Evolutionary conservation across 2,329 filamentous ascomycete species (phyloP).

Genomic region (Penicillium crustosum): DNA sequence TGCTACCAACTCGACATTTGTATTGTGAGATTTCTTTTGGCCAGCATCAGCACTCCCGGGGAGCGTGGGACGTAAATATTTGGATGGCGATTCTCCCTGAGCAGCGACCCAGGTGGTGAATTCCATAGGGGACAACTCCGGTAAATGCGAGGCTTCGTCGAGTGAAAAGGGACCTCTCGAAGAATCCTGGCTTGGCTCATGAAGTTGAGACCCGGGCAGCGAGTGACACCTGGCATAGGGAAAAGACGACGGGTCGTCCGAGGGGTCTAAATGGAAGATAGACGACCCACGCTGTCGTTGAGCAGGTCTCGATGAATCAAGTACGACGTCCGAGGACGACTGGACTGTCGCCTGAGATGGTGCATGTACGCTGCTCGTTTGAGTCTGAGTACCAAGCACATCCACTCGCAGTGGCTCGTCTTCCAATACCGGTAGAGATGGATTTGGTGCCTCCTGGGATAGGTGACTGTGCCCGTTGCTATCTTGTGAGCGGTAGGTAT

Average conservation of each 20-base stretch:
- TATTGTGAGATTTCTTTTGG: not conserved
- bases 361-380: slow-evolving; percentile 20
- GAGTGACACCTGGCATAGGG: slow-evolving; percentile 24
- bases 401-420: slow-evolving; percentile 11
- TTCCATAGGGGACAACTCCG: slow-evolving; percentile 4
- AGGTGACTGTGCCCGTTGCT: slow-evolving; percentile 15
- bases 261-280: slow-evolving; percentile 7
- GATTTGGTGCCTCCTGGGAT: slow-evolving; percentile 19
- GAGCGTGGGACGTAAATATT: slow-evolving; percentile 1
- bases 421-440: slow-evolving; percentile 1
- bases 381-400: slow-evolving; percentile 27
- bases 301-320: slow-evolving; percentile 27
- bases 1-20: slow-evolving; percentile 17
- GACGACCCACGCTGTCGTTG: slow-evolving; percentile 16
- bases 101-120: slow-evolving; percentile 18
- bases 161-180: not conserved
- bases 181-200: slow-evolving; percentile 7
- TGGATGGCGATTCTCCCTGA: slow-evolving; percentile 15
- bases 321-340: slow-evolving; percentile 21
- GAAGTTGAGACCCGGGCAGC: slow-evolving; percentile 4
- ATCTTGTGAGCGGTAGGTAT: slow-evolving; percentile 33
- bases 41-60: not conserved
- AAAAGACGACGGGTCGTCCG: slow-evolving; percentile 18
- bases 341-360: slow-evolving; percentile 17
- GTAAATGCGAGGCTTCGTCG: not conserved